Conservation (phyloP, 495 filamentous ascomycete genomes). For the Viridothelium virens region DNA sequence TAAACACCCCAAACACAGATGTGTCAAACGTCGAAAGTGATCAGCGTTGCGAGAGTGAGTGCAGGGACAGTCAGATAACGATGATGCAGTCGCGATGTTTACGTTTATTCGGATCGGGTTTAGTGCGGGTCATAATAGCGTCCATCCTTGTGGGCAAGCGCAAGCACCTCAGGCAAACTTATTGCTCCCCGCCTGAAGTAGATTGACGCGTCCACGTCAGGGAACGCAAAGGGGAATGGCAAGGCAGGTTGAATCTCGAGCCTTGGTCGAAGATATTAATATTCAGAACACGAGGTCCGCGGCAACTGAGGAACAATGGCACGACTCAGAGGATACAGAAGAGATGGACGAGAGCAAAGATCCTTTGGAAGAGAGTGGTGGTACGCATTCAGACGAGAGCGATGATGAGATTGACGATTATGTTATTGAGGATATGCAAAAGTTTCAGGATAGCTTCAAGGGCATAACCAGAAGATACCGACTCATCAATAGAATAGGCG, state of each 20-base stretch:
- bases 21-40: background rate
- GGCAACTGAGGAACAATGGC: background rate
- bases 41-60: background rate
- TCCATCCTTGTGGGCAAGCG: background rate
- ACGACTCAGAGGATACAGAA: conserved; percentile 29
- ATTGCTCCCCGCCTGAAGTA: background rate
- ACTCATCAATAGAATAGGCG: conserved; percentile 91
- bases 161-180: background rate
- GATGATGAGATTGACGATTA: conserved; percentile 61
- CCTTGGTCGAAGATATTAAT: background rate
- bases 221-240: background rate
- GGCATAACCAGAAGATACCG: conserved; percentile 78
- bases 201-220: background rate
- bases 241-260: conserved; percentile 4
- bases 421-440: conserved; percentile 78
- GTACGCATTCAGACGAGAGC: conserved; percentile 43
- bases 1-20: background rate
- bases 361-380: conserved; percentile 36
- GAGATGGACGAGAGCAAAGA: conserved; percentile 38
- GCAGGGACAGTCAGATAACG: background rate
- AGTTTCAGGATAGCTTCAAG: conserved; percentile 69
- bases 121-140: conserved; percentile 9
- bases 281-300: conserved; percentile 7
- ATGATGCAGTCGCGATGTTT: conserved; percentile 11
- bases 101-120: conserved; percentile 7